Conservation (phyloP, 129 eudicot genomes). For the Pittosporum tobira region DNA sequence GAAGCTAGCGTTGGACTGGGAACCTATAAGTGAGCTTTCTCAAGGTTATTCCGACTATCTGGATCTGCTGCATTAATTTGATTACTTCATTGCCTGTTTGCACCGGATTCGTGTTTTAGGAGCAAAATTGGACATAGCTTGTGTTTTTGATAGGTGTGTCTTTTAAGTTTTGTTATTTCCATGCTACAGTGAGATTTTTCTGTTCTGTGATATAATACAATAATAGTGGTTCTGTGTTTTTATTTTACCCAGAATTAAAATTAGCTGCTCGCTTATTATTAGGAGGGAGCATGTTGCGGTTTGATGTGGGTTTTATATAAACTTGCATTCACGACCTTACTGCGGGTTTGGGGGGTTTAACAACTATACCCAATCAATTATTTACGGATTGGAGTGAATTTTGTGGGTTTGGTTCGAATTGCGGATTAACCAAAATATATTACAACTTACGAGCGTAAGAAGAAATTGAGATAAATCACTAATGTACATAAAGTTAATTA, state of each 20-base stretch:
- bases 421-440: too few relatives aligned
- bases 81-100: constrained; percentile 13
- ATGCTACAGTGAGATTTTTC: constrained; percentile 1
- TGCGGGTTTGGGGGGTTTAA: too few relatives aligned
- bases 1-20: constrained; percentile 71
- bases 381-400: too few relatives aligned
- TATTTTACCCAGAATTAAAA: background rate
- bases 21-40: constrained; percentile 38
- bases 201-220: background rate
- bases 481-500: too few relatives aligned
- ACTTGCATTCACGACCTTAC: too few relatives aligned
- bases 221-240: background rate
- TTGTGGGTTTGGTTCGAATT: too few relatives aligned
- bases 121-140: constrained; percentile 14
- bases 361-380: too few relatives aligned
- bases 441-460: too few relatives aligned
- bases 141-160: constrained; percentile 20
- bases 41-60: background rate
- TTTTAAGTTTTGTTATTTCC: constrained; percentile 16
- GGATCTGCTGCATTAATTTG: background rate
- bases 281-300: background rate
- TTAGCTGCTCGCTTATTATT: too few relatives aligned
- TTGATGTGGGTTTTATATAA: background rate
- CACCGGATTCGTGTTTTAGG: constrained; percentile 5
- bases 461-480: too few relatives aligned